A percentile compares a stretch with the other conserved stretches of the same genome.
Conservation (phyloP, 768 basidiomycete species). For the Termitomyces sp. region DNA sequence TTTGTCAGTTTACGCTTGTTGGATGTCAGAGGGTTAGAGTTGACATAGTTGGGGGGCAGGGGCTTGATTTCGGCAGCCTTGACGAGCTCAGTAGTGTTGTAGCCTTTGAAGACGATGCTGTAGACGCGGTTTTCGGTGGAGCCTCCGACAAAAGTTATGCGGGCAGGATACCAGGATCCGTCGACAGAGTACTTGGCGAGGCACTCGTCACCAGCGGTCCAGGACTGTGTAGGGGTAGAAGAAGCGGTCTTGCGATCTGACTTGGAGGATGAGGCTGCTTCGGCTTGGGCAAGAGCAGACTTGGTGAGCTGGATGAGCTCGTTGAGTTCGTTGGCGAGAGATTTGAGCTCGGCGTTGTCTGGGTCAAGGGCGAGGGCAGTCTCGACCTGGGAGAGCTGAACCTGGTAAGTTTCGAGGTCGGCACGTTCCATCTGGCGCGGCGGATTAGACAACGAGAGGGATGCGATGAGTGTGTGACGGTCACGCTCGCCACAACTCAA, state of each 20-base stretch:
- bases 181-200: slow-evolving; percentile 84
- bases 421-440: slow-evolving; percentile 53
- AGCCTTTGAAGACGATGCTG: slow-evolving; percentile 88
- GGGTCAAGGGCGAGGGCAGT: slow-evolving; percentile 74
- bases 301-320: slow-evolving; percentile 83
- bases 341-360: slow-evolving; percentile 65
- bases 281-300: slow-evolving; percentile 64
- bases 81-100: slow-evolving; percentile 87
- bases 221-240: slow-evolving; percentile 50
- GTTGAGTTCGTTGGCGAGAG: slow-evolving; percentile 72
- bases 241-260: slow-evolving; percentile 55
- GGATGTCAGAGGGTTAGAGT: slow-evolving; percentile 36
- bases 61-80: slow-evolving; percentile 68
- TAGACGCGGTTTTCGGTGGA: slow-evolving; percentile 80
- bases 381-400: slow-evolving; percentile 87
- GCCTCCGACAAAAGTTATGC: slow-evolving; percentile 82
- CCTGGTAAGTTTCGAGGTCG: slow-evolving; percentile 88
- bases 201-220: slow-evolving; percentile 82
- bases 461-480: neutral
- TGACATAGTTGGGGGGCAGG: slow-evolving; percentile 56
- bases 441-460: neutral
- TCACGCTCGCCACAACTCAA: neutral
- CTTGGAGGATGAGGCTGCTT: slow-evolving; percentile 59
- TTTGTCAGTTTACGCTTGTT: slow-evolving; percentile 78
- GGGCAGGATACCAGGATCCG: slow-evolving; percentile 84